Percentiles rank a stretch among this genome's conserved stretches.
These are phyloP conservation scores for Trametes coccinea DNA, from an alignment of 768 basidiomycete species.

Conservation along the genomic window DNA sequence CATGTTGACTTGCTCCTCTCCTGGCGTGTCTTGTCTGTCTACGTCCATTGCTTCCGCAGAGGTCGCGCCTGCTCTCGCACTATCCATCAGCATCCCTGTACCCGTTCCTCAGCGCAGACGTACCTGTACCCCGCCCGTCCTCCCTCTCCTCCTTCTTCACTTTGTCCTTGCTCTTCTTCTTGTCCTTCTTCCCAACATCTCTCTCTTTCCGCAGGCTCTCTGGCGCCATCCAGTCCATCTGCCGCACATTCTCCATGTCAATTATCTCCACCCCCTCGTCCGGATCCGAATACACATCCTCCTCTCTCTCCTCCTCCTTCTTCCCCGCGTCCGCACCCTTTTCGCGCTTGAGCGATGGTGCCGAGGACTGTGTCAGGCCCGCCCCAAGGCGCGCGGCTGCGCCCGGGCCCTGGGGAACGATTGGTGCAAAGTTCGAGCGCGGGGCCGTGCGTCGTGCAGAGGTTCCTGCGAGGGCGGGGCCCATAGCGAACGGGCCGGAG, in stretches of 20 bases:
- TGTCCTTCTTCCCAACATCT: conserved; percentile 32
- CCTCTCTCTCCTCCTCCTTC: conserved; percentile 38
- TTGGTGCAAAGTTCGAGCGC: conserved; percentile 57
- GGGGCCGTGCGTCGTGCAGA: conserved; percentile 52
- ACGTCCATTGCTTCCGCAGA: conserved; percentile 29
- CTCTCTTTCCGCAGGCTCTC: conserved; percentile 57
- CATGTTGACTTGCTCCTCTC: conserved; percentile 41
- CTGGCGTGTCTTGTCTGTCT: conserved; percentile 17
- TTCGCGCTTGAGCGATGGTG: conserved; percentile 45
- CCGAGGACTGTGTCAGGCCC: conserved; percentile 49
- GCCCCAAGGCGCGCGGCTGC: conserved; percentile 44
- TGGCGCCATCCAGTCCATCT: conserved; percentile 90
- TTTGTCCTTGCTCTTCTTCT: conserved; percentile 22
- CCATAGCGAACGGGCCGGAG: conserved; percentile 87
- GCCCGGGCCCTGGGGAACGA: conserved; percentile 44
- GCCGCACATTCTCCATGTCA: conserved; percentile 74
- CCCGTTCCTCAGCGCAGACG: neutral
- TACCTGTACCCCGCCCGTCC: conserved; percentile 37
- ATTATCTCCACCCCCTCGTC: conserved; percentile 87
- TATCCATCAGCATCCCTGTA: neutral
- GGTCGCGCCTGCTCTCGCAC: conserved; percentile 11
- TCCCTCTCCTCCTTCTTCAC: conserved; percentile 47
- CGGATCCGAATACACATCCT: conserved; percentile 80
- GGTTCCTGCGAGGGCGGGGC: conserved; percentile 67
- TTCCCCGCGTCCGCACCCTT: conserved; percentile 10